Base-by-base conservation (phyloP, 202 grass and related monocot genomes). In the Dendrocalamus latiflorus region DNA sequence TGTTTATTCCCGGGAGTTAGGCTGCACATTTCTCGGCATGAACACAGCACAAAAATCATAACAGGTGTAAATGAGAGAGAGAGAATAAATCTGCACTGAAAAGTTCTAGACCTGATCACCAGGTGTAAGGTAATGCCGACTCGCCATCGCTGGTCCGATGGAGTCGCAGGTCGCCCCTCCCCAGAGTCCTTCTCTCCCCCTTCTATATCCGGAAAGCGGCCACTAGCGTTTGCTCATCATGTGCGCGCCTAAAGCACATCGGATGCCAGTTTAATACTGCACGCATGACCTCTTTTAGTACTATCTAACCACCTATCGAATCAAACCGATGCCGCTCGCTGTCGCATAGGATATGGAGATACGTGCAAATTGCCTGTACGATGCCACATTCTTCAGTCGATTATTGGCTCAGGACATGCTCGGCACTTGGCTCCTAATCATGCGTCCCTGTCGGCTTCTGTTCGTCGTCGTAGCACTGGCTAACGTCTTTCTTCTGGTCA, bases 151-250 rank as follows among this genome's bases (percentile, higher is more conserved):
- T n/a, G n/a, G n/a, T n/a, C n/a, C n/a, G n/a, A n/a, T n/a, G n/a
- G n/a, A n/a, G n/a, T n/a, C n/a, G n/a, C n/a, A n/a, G n/a, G n/a
- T n/a, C n/a, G n/a, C n/a, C n/a, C n/a, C n/a, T n/a, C n/a, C n/a
- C 28, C 28, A 1, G 44, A 15, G 44, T 48, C 47, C 30, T 57
- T 34, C 39, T 5, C n/a, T 20, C 14, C 12, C 60, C n/a, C n/a
- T 68, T 60, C 83, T 78, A 82, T 66, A 66, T 77, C 48, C 33
- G 65, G 87, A 82, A 89, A 89, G 72, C 71, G n/a, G 71, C 64
- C 73, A 50, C 56, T 36, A 62, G 58, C 59, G 36, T 82, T 86
- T 86, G 88, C 42, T 26, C 83, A 72, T 90, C 83, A 90, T 90
- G 83, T 82, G 88, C 78, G 83, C 88, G 63, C 65, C 77, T 81